Conservation (phyloP, 176 grass and related monocot species). For the Calamus simplicifolius region DNA sequence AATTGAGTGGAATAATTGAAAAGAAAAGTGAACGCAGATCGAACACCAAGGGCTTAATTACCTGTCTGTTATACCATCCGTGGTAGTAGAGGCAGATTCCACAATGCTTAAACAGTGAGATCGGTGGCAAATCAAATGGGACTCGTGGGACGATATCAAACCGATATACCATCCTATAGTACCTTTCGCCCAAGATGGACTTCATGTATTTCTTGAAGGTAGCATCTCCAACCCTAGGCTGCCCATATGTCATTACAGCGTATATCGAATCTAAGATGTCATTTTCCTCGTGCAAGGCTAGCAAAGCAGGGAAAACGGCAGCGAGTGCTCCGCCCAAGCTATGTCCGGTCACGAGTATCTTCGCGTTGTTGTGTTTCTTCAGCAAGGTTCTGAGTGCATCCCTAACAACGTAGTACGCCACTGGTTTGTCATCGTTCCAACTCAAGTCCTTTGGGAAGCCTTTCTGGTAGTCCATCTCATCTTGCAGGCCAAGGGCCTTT, state of each 20-base stretch:
- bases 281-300: conserved; percentile 31
- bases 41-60: neutral
- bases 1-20: too few relatives aligned
- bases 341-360: conserved; percentile 60
- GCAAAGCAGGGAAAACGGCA: conserved; percentile 51
- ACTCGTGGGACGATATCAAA: conserved; percentile 65
- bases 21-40: too few relatives aligned
- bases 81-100: conserved; percentile 54
- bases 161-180: conserved; percentile 57
- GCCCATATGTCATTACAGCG: conserved; percentile 49
- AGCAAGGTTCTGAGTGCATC: conserved; percentile 27
- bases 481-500: conserved; percentile 73
- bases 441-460: conserved; percentile 34
- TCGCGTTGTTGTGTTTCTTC: conserved; percentile 32
- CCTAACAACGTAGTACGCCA: conserved; percentile 75
- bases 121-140: conserved; percentile 43
- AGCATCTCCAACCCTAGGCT: conserved; percentile 63
- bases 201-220: conserved; percentile 24
- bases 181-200: neutral
- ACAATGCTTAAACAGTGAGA: conserved; percentile 36
- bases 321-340: conserved; percentile 83
- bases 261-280: conserved; percentile 31
- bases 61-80: conserved; percentile 46
- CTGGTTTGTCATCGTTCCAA: conserved; percentile 1
- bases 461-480: conserved; percentile 17